These are phyloP conservation scores for Polytolypa hystricis DNA, from an alignment of 2,329 filamentous ascomycete species.

Conservation along the genomic window DNA sequence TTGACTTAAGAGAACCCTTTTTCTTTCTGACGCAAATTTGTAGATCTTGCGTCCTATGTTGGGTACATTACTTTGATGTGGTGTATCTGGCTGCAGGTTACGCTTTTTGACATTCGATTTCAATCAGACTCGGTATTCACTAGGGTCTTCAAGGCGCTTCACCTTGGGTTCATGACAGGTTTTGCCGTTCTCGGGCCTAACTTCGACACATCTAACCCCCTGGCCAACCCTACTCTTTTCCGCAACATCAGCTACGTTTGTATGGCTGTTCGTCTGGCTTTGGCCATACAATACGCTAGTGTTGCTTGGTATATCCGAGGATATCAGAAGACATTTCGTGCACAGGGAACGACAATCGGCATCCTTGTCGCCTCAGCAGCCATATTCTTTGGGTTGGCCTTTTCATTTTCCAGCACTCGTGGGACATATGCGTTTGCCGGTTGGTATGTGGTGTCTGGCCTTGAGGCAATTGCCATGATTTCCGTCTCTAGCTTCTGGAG, in stretches of 20 bases:
- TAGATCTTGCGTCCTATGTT: constrained; percentile 37
- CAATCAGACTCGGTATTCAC: constrained; percentile 54
- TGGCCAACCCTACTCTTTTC: constrained; percentile 19
- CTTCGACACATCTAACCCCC: constrained; percentile 24
- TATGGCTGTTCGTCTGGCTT: constrained; percentile 41
- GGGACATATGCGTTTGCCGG: constrained; percentile 21
- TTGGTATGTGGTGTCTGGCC: constrained; percentile 41
- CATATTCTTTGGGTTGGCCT: constrained; percentile 8
- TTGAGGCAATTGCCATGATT: constrained; percentile 40
- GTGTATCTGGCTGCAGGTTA: constrained; percentile 58
- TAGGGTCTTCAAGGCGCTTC: constrained; percentile 45
- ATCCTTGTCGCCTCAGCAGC: constrained; percentile 11
- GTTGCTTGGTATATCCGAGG: constrained; percentile 19
- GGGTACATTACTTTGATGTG: constrained; percentile 50
- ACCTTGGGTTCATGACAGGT: constrained; percentile 54
- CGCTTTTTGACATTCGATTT: constrained; percentile 56
- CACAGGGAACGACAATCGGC: constrained; percentile 20
- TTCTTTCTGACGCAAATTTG: constrained; percentile 12
- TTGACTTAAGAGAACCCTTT: no score
- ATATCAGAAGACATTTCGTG: constrained; percentile 18
- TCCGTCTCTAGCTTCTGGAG: constrained; percentile 40
- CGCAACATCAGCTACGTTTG: constrained; percentile 33
- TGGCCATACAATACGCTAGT: constrained; percentile 44
- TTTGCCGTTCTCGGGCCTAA: constrained; percentile 49
- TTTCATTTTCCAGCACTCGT: constrained; percentile 4